Percentiles rank a stretch among this genome's conserved stretches.
Conservation (phyloP, 257 asterid species). For the Nicotiana undulata region DNA sequence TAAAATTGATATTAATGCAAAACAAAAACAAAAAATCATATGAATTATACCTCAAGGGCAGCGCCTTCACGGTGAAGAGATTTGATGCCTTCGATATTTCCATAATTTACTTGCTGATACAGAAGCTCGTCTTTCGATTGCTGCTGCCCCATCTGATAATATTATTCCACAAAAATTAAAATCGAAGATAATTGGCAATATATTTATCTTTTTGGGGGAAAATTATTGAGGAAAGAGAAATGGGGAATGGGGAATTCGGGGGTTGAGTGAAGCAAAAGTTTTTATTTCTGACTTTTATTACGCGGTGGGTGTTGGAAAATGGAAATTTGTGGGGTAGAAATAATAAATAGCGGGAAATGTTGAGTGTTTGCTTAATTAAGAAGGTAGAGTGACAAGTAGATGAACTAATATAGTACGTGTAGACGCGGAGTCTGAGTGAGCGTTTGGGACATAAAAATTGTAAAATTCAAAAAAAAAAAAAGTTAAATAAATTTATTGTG, state of each 20-base stretch:
- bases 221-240: neutral
- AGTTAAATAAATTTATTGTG: too few relatives aligned
- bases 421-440: neutral
- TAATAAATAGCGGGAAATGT: conserved; percentile 18
- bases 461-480: too few relatives aligned
- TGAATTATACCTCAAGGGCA: conserved; percentile 68
- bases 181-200: neutral
- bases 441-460: too few relatives aligned
- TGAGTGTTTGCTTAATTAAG: conserved; percentile 19
- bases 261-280: neutral
- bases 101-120: conserved; percentile 72
- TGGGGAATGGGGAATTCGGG: neutral
- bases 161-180: neutral
- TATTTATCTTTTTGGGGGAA: neutral
- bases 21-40: neutral
- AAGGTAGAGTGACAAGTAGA: conserved; percentile 6
- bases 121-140: conserved; percentile 78
- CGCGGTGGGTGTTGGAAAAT: neutral
- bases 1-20: neutral
- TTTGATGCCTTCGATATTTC: conserved; percentile 69
- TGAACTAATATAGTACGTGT: neutral
- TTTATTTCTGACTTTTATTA: neutral
- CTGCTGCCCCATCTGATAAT: conserved; percentile 61
- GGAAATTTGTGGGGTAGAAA: conserved; percentile 10
- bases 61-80: conserved; percentile 81